These are phyloP conservation scores for Diaporthe helianthi DNA, from an alignment of 2,329 filamentous ascomycete genomes.

Conservation along the genomic window DNA sequence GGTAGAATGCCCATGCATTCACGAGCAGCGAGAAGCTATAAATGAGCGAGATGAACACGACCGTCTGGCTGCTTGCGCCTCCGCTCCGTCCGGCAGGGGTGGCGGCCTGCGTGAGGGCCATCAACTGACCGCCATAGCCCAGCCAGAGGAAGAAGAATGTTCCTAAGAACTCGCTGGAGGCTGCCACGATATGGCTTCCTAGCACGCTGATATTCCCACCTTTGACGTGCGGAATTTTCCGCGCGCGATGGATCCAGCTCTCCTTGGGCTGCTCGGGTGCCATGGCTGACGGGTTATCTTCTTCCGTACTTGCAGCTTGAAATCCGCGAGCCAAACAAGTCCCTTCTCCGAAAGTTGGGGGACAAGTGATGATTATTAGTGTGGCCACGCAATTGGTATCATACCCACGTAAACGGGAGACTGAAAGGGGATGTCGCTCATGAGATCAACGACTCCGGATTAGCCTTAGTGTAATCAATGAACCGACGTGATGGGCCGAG, in stretches of 20 bases:
- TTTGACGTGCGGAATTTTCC: neutral
- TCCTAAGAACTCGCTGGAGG: neutral
- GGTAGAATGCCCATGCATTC: slow-evolving; percentile 9
- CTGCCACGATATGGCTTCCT: neutral
- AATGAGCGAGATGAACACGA: neutral
- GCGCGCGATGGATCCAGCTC: neutral
- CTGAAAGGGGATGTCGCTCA: neutral
- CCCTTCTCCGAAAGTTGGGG: no score
- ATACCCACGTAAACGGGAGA: neutral
- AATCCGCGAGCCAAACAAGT: neutral
- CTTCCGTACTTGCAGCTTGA: neutral
- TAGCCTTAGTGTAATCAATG: neutral
- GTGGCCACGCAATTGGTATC: neutral
- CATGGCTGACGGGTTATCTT: neutral
- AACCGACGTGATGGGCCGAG: neutral
- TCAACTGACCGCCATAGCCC: neutral
- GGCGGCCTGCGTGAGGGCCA: neutral
- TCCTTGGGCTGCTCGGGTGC: neutral
- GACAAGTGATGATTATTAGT: neutral
- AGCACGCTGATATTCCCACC: neutral
- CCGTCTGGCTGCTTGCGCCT: slow-evolving; percentile 2
- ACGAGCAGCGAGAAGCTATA: neutral
- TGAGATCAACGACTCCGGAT: slow-evolving; percentile 15
- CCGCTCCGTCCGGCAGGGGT: neutral
- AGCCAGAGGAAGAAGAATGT: slow-evolving; percentile 8